These are phyloP conservation scores for Datura wrightii DNA, from an alignment of 257 asterid genomes.

Conservation along the genomic window DNA sequence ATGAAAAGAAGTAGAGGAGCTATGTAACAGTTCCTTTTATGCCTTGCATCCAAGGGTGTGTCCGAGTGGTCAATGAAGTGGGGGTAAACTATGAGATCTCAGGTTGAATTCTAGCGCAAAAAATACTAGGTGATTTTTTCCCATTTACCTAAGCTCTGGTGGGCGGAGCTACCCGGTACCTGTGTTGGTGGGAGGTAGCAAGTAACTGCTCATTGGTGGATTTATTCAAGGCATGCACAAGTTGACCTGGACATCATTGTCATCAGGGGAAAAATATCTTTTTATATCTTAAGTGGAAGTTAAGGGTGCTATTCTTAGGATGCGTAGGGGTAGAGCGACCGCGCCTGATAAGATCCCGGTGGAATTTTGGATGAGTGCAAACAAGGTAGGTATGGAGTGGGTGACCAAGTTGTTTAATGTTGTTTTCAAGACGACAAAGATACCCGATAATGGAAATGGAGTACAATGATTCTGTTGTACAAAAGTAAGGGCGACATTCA, in stretches of 20 bases:
- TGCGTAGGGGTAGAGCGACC: too few relatives aligned
- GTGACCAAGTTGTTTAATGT: too few relatives aligned
- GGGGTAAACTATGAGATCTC: neutral
- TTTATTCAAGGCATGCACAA: neutral
- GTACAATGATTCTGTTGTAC: too few relatives aligned
- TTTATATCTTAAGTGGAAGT: neutral
- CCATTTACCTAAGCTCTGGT: neutral
- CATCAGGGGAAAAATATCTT: neutral
- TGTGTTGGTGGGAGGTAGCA: neutral
- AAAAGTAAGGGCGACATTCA: too few relatives aligned
- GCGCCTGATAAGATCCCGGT: too few relatives aligned
- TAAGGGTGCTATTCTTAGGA: neutral
- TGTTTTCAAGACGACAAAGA: too few relatives aligned
- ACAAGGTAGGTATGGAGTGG: too few relatives aligned
- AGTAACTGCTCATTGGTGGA: neutral
- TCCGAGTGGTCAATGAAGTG: neutral
- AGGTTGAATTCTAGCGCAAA: neutral
- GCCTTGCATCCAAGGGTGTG: neutral
- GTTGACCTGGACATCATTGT: neutral
- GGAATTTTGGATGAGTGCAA: too few relatives aligned
- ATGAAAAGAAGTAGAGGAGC: neutral
- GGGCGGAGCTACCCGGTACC: neutral
- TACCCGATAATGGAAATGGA: too few relatives aligned
- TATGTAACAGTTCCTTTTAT: neutral
- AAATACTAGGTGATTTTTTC: neutral